A percentile compares a stretch with the other conserved stretches of the same genome.
Evolutionary conservation across 129 eudicot species (phyloP).

Genomic region (Saussurea involucrata): DNA sequence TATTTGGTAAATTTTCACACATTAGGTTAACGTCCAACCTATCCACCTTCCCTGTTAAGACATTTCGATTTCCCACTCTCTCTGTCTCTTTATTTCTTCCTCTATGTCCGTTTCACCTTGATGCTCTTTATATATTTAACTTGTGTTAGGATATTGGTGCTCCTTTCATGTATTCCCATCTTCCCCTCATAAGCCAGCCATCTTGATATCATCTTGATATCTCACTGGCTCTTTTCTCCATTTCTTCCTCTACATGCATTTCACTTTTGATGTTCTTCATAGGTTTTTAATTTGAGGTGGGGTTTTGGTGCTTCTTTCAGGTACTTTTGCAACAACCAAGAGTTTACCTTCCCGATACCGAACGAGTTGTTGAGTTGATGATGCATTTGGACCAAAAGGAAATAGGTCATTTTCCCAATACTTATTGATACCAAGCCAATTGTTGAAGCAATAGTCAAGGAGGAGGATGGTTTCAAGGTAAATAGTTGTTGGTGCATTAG

Average conservation of each 20-base stretch:
- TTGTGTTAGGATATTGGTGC: background rate
- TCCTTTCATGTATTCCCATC: background rate
- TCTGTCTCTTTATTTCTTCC: background rate
- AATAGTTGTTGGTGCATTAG: no score
- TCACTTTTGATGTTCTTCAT: background rate
- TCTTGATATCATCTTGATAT: no score
- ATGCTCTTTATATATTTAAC: background rate
- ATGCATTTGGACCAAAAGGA: background rate
- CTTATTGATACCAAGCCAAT: no score
- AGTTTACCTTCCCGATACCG: background rate
- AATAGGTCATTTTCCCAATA: no score
- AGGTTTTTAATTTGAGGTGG: background rate
- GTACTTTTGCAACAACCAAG: background rate
- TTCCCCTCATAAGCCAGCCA: background rate
- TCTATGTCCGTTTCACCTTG: background rate
- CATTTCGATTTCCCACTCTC: no score
- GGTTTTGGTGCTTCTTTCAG: background rate
- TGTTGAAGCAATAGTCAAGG: no score
- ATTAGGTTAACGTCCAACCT: background rate
- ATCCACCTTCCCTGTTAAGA: background rate
- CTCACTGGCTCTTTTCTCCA: background rate
- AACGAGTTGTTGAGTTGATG: background rate
- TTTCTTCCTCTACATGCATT: background rate
- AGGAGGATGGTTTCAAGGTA: no score
- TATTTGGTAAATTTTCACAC: background rate